Base-by-base conservation (phyloP, 1,284 basidiomycete genomes). In the Caloboletus firmus region DNA sequence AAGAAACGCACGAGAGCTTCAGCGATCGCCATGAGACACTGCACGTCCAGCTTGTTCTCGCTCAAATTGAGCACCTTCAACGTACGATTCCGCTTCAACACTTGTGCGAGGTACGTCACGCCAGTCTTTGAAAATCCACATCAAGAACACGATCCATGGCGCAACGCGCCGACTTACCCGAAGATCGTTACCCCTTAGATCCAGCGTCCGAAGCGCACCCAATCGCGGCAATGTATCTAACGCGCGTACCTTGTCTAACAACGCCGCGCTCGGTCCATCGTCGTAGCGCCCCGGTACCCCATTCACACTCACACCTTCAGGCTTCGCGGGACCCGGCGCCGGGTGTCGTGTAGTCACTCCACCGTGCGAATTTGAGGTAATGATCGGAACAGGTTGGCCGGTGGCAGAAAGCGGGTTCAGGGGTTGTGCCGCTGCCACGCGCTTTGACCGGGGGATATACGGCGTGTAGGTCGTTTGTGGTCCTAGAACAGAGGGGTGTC, bases 61-160 rank as follows among this genome's bases (percentile, higher is more conserved):
- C 90, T 89, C 45, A 98, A 73, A 68, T 98, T 98, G 31, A 98
- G 80, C 13, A 98, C 89, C 69, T 95, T 96, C 36, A 99, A 77
- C 1, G 96, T 98, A 30, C 95, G 80, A 71, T 99, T 99, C 40
- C 95, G 86, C 70, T 98, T 98, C 57, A 99, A 76, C 0, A 98
- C 95, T 72, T 98, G 95, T 0, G 94, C 90, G 39, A 99, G 84
- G 69, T 97, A 97, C 0, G 83, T 84, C 24, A 98, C 88, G 0
- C 95, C 95, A 49, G 72, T 82, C 90, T 61, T 87, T 48, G 7
- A 12, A 9, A 30, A 9, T 4, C 4, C 18, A 13, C n/a, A 22
- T 64, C 50, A 50, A 42, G 51, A 8, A 48, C 11, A 18, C 6
- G 15, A 31, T 11, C 35, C 22, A n/a, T 8, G 7, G 7, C 17